These are phyloP conservation scores for Dendryphion nanum DNA, from an alignment of 2,329 filamentous ascomycete genomes.

Conservation along the genomic window DNA sequence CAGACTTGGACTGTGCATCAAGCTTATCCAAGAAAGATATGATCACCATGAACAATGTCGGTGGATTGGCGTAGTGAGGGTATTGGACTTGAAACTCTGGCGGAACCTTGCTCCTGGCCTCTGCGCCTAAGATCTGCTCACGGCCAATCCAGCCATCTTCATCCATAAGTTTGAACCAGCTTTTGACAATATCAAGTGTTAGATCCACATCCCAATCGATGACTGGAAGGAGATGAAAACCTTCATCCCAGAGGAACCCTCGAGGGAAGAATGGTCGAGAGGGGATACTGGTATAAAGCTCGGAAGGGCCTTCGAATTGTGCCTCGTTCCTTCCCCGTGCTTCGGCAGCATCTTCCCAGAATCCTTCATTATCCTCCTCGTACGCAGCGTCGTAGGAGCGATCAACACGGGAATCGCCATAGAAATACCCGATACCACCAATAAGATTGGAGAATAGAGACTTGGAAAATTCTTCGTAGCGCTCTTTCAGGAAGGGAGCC, in stretches of 20 bases:
- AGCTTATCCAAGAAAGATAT: conserved; percentile 81
- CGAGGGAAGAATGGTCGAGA: conserved; percentile 94
- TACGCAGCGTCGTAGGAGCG: conserved; percentile 90
- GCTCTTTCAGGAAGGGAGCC: conserved; percentile 69
- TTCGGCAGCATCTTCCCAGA: conserved; percentile 88
- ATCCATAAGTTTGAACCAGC: conserved; percentile 96
- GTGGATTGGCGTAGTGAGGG: conserved; percentile 95
- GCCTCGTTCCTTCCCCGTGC: conserved; percentile 69
- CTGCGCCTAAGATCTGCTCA: conserved; percentile 88
- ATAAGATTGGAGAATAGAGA: conserved; percentile 93
- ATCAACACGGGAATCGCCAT: conserved; percentile 84
- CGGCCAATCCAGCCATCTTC: conserved; percentile 96
- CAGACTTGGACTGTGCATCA: conserved; percentile 42
- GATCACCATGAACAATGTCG: conserved; percentile 87
- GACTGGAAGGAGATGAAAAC: conserved; percentile 89
- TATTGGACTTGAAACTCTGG: conserved; percentile 92
- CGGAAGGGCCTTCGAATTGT: conserved; percentile 74
- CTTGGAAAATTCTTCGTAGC: conserved; percentile 77
- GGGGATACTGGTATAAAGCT: conserved; percentile 88
- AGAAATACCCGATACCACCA: conserved; percentile 93
- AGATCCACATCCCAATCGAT: conserved; percentile 93
- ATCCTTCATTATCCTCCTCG: conserved; percentile 90
- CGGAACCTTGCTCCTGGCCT: conserved; percentile 94
- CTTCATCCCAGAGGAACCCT: conserved; percentile 97
- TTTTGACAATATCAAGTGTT: conserved; percentile 78